Evolutionary conservation across 1,284 basidiomycete species (phyloP).

Genomic region (Puccinia triticina): DNA sequence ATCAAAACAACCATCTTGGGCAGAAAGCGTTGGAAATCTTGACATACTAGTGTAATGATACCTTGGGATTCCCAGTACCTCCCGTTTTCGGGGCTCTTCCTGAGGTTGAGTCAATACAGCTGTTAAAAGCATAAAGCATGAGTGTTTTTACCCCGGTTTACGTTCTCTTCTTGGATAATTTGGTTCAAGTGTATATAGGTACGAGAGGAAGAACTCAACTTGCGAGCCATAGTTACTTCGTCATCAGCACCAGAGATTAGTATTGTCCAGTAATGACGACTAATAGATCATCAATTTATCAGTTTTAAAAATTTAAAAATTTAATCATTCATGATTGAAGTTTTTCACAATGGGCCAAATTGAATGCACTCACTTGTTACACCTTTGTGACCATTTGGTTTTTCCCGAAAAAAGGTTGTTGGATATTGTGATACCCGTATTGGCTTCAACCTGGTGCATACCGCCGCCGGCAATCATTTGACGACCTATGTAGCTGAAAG

Average conservation of each 20-base stretch:
- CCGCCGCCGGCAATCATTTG: conserved; percentile 39
- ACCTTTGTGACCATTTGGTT: conserved; percentile 39
- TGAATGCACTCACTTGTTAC: conserved; percentile 13
- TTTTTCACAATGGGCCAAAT: too few species aligned
- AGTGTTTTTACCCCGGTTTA: not conserved
- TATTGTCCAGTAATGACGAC: conserved; percentile 40
- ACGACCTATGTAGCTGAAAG: conserved; percentile 42
- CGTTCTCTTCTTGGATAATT: not conserved
- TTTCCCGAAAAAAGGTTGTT: conserved; percentile 32
- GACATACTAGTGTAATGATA: conserved; percentile 31
- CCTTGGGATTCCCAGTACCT: conserved; percentile 4
- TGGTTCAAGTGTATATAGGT: not conserved
- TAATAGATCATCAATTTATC: not conserved
- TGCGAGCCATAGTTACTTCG: conserved; percentile 24
- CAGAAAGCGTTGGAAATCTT: not conserved
- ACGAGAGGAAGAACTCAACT: conserved; percentile 1
- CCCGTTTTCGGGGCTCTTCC: conserved; percentile 40
- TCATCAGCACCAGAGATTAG: conserved; percentile 25
- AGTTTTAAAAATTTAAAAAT: not conserved
- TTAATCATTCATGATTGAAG: too few species aligned
- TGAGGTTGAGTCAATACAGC: conserved; percentile 37
- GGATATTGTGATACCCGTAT: not conserved
- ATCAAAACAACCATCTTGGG: not conserved
- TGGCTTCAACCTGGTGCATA: not conserved
- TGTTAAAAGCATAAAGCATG: not conserved